A percentile compares a stretch with the other conserved stretches of the same genome.
These are phyloP conservation scores for Sugiyamaella lignohabitans DNA, from an alignment of 805 yeast species.

Conservation along the genomic window DNA sequence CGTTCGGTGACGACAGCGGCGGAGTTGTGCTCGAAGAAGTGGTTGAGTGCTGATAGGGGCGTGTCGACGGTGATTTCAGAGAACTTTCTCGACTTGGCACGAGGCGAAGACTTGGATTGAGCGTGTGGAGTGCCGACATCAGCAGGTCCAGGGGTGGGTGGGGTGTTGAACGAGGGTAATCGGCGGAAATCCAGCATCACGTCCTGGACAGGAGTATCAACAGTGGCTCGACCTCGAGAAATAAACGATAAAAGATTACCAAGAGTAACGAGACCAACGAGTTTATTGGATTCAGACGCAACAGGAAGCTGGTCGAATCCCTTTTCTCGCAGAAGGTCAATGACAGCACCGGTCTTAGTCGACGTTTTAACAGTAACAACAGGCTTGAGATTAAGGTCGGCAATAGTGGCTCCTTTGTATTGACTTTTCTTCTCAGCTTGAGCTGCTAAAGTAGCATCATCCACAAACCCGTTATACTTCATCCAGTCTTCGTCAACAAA, in stretches of 20 bases:
- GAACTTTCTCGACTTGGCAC: slow-evolving; percentile 61
- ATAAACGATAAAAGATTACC: slow-evolving; percentile 63
- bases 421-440: slow-evolving; percentile 33
- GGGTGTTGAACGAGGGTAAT: slow-evolving; percentile 48
- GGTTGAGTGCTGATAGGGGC: slow-evolving; percentile 59
- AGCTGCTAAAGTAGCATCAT: slow-evolving; percentile 39
- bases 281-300: slow-evolving; percentile 47
- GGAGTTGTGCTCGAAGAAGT: slow-evolving; percentile 77
- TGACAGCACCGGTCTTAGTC: slow-evolving; percentile 57
- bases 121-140: slow-evolving; percentile 29
- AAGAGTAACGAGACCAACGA: slow-evolving; percentile 70
- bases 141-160: slow-evolving; percentile 33
- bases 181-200: slow-evolving; percentile 71
- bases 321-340: slow-evolving; percentile 61
- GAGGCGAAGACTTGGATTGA: slow-evolving; percentile 42
- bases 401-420: slow-evolving; percentile 52
- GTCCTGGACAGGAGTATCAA: slow-evolving; percentile 48
- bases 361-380: slow-evolving; percentile 64
- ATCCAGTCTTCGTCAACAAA: slow-evolving; percentile 91
- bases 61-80: slow-evolving; percentile 60
- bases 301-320: slow-evolving; percentile 87
- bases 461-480: slow-evolving; percentile 68
- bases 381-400: slow-evolving; percentile 67
- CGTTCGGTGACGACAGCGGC: slow-evolving; percentile 73
- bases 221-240: slow-evolving; percentile 52